phyloP scores from a whole-genome alignment of 225 moss, liverwort and hornwort genomes.

The Pleurozium schreberi region DNA sequence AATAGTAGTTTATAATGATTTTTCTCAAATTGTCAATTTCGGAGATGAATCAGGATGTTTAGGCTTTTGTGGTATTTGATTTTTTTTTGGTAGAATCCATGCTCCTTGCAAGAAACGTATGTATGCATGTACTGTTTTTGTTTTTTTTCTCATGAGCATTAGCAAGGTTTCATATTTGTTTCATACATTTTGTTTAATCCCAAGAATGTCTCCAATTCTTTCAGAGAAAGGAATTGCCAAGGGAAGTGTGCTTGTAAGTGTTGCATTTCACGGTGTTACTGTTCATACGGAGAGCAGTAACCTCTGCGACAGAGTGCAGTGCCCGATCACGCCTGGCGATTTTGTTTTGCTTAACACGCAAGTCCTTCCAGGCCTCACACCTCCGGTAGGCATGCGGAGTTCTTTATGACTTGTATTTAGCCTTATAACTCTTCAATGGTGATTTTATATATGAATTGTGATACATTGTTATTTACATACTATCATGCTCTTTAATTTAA shows the following conservation, averaged over 20 bases:
- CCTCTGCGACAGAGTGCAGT: conserved; percentile 24
- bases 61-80: not conserved
- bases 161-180: not conserved
- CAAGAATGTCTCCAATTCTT: not conserved
- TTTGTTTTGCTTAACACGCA: conserved; percentile 31
- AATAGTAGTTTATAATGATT: no score
- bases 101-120: not conserved
- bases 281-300: conserved; percentile 39
- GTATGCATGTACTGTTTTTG: no score
- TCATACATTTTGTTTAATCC: not conserved
- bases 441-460: no score
- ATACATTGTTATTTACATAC: no score
- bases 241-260: conserved; percentile 28
- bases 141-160: not conserved
- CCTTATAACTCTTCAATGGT: no score
- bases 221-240: conserved; percentile 29
- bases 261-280: conserved; percentile 42
- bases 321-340: conserved; percentile 44
- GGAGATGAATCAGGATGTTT: no score
- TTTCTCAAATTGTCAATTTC: no score
- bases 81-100: not conserved
- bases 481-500: no score
- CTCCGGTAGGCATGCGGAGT: conserved; percentile 27
- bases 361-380: conserved; percentile 46
- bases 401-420: no score